phyloP scores from a whole-genome alignment of 2,329 filamentous ascomycete genomes.

The Botrytis fragariae region DNA sequence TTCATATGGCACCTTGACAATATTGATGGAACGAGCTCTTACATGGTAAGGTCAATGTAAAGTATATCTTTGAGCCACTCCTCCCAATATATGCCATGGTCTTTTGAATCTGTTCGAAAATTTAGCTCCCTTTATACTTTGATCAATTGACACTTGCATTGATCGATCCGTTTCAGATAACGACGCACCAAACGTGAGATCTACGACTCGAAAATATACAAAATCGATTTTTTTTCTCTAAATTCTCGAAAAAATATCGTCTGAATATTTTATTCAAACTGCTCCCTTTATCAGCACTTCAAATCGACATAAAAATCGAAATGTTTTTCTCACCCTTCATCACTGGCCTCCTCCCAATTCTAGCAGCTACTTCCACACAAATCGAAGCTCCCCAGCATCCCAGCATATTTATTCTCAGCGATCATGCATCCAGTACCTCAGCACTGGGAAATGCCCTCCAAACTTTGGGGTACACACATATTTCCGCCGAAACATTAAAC shows the following conservation, averaged over 20 bases:
- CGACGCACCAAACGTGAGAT: background rate
- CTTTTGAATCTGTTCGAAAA: background rate
- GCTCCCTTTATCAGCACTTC: background rate
- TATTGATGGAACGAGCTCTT: background rate
- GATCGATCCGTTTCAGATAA: slow-evolving; percentile 1
- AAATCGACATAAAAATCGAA: background rate
- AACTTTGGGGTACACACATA: slow-evolving; percentile 10
- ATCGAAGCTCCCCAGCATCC: background rate
- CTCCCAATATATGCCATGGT: background rate
- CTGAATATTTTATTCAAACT: background rate
- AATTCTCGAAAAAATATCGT: background rate
- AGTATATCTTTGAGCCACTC: background rate
- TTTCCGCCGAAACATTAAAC: slow-evolving; percentile 6
- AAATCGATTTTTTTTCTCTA: background rate
- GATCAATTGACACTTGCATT: background rate
- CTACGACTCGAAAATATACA: background rate
- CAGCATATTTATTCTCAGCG: slow-evolving; percentile 15
- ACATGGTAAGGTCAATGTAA: background rate
- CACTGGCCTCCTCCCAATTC: slow-evolving; percentile 12
- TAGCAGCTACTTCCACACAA: slow-evolving; percentile 14
- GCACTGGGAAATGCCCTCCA: slow-evolving; percentile 12
- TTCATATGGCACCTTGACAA: background rate
- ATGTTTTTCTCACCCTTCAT: slow-evolving; percentile 21
- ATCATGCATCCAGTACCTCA: background rate
- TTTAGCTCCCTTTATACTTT: background rate